Evolutionary conservation across 2,329 filamentous ascomycete genomes (phyloP), one percentile per base, ranked within the genome.

Genomic region (Kalaharituber pfeilii): DNA sequence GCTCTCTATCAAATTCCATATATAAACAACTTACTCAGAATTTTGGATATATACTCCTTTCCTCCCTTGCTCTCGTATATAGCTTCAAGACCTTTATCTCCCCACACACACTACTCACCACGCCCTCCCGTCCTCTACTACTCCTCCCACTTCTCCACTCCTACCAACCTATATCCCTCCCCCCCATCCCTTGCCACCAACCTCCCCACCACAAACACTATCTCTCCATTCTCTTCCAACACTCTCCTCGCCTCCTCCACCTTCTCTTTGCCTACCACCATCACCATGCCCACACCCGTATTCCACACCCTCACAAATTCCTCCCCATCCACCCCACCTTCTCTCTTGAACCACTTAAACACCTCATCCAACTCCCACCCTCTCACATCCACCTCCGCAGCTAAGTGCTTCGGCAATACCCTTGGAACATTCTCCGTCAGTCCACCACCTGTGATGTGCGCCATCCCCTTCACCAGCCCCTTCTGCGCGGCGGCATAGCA

Each of bases 221-320:
- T 81, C 74, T 95, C 88, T 15, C 85, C 85, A 47, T 77, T 74
- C 25, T 71, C 72, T 64, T 79, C 73, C 22, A 95, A 71, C 45
- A 77, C 71, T 52, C 72, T 68, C 20, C 72, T 72, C 1, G 85
- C 80, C 33, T 74, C 72, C 5, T 77, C 74, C 1, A 74, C 84
- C 61, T 83, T 76, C 29, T 71, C 74, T 54, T 76, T 72, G 26
- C 76, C 77, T 2, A 95, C 86, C 3, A 87, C 86, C 26, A 88
- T 73, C 4, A 95, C 84, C 91, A 96, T 96, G 50, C 89, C 91
- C 39, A 98, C 72, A 52, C 89, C 89, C 9, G 82, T 86, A 72
- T 98, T 98, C 76, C 94, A 96, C 2, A 87, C 89, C 55, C 86
- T 76, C 53, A 82, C 86, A 78, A 96, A 93, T 71, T 98, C 89